Evolutionary conservation across 805 yeast species (phyloP), one percentile per base, ranked within the genome.

Genomic region (Yarrowia sp.): DNA sequence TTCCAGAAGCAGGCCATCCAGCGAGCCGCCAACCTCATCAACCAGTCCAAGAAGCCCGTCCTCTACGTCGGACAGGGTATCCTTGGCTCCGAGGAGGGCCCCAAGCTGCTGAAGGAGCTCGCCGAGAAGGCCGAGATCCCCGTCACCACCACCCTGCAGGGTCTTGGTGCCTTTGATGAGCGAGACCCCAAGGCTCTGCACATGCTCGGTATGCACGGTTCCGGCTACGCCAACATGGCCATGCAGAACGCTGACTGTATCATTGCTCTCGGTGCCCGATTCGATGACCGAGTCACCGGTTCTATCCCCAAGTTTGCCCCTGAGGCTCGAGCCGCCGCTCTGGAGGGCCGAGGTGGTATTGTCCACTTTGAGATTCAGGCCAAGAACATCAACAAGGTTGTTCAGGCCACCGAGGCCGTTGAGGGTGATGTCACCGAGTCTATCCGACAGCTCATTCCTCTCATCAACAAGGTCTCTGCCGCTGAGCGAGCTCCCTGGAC

Each of bases 131-230:
- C 96, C 28, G 81, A 83, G 73, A 93, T 95, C 68, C 99, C 99
- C 35, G 99, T 95, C 67, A 93, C 99, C 49, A 95, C 98, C 28
- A 89, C 98, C 62, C 76, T 95, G 66, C 98, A 92, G 78, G 98
- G 89, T 65, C 82, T 95, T 68, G 99, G 99, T 71, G 89, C 96
- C 9, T 95, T 87, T 73, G 97, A 95, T 78, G 98, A 95, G 80
- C 83, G 82, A 68, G 96, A 92, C 78, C 87, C 86, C 69, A 91
- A 92, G 77, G 88, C 97, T 26, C 79, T 95, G 70, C 97, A 93
- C 77, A 91, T 95, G 96, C 83, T 95, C 70, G 99, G 99, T 72
- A 95, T 95, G 99, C 99, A 95, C 78, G 99, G 99, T 69, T 83
- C 87, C 67, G 97, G 92, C 59, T 91, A 92, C 71, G 99, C 99